Conservation (phyloP, 2,329 filamentous ascomycete species). For the Dothidotthia symphoricarpi region DNA sequence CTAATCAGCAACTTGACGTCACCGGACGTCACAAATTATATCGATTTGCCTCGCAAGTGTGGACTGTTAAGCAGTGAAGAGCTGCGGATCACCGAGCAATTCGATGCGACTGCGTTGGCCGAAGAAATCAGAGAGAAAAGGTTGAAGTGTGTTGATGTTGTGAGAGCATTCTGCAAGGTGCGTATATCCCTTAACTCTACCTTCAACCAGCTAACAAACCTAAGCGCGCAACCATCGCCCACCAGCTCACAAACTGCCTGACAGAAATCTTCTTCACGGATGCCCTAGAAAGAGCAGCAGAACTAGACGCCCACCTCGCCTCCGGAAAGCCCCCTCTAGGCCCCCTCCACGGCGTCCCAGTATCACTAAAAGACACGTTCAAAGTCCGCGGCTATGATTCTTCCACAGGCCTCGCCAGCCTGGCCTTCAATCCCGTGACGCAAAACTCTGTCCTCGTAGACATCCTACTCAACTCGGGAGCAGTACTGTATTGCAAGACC, state of each 20-base stretch:
- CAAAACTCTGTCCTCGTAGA: conserved; percentile 45
- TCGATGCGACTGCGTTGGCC: conserved; percentile 47
- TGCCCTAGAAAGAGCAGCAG: conserved; percentile 35
- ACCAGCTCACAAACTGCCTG: conserved; percentile 47
- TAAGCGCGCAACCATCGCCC: conserved; percentile 49
- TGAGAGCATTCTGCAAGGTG: conserved; percentile 47
- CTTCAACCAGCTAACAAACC: conserved; percentile 4
- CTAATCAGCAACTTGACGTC: conserved; percentile 32
- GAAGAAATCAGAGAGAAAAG: conserved; percentile 36
- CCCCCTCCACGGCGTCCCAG: conserved; percentile 49
- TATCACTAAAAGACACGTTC: conserved; percentile 52
- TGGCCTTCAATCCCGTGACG: conserved; percentile 45
- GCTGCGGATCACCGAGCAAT: conserved; percentile 56
- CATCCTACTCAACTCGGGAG: conserved; percentile 47
- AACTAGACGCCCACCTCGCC: conserved; percentile 44
- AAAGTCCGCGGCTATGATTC: conserved; percentile 49
- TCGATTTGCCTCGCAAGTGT: conserved; percentile 53
- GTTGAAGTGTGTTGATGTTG: conserved; percentile 41
- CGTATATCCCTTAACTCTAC: not conserved
- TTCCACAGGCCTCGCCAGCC: conserved; percentile 44
- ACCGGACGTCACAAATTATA: conserved; percentile 28
- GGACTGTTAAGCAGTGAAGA: conserved; percentile 54
- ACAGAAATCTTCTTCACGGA: conserved; percentile 43
- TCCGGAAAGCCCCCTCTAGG: conserved; percentile 44
- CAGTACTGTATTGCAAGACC: conserved; percentile 55